phyloP scores from a whole-genome alignment of 2,329 filamentous ascomycete genomes.

The Fusarium continuum region DNA sequence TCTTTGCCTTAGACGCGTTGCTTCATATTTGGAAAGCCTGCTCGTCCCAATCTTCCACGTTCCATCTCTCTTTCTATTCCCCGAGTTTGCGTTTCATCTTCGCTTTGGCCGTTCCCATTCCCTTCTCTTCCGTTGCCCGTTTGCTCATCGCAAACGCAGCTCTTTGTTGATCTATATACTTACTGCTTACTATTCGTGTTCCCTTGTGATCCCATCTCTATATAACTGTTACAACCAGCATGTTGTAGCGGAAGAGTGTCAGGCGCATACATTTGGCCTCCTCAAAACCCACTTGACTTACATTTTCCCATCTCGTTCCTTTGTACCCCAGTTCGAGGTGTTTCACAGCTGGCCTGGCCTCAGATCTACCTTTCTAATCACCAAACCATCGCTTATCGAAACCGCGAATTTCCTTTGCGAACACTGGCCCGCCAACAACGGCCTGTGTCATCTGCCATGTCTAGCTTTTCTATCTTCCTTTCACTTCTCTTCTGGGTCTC shows the following conservation, averaged over 20 bases:
- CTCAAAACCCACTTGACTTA: background rate
- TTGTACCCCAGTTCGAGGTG: conserved; percentile 5
- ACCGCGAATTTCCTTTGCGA: conserved; percentile 1
- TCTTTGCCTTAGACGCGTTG: background rate
- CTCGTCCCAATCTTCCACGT: background rate
- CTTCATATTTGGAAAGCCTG: conserved; percentile 17
- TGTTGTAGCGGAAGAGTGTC: conserved; percentile 21
- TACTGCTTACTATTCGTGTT: background rate
- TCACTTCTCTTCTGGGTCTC: conserved; percentile 23
- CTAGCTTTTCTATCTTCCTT: conserved; percentile 4
- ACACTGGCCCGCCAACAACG: background rate
- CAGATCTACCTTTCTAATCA: conserved; percentile 1
- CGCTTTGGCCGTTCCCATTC: background rate
- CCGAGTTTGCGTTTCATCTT: conserved; percentile 15
- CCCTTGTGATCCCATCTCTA: background rate
- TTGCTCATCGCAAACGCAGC: conserved; percentile 5
- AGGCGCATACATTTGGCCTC: conserved; percentile 12
- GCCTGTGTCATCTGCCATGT: conserved; percentile 2
- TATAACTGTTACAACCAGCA: background rate
- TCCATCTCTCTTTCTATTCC: conserved; percentile 1
- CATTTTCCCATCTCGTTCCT: background rate
- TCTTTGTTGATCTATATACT: background rate
- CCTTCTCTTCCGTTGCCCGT: conserved; percentile 3
- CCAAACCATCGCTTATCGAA: conserved; percentile 2
- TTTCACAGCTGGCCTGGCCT: conserved; percentile 37